These are phyloP conservation scores for Jacaranda copaia DNA, from an alignment of 257 asterid species.

Conservation along the genomic window DNA sequence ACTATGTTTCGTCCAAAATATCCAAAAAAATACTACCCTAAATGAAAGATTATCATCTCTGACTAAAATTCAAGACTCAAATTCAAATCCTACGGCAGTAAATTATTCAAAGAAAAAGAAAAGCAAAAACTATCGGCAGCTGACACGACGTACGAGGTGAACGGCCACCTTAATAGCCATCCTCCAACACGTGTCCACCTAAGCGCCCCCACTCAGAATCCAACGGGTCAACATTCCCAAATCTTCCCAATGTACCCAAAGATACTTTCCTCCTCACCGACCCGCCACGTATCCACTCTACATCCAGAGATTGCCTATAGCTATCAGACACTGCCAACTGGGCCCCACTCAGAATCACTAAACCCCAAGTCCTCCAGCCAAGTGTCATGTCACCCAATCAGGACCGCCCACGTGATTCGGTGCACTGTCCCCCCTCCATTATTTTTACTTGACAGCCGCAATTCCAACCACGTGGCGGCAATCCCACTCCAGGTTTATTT, in stretches of 20 bases:
- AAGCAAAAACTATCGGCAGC: constrained; percentile 18
- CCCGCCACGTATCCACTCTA: constrained; percentile 49
- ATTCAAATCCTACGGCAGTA: no score
- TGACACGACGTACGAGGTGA: constrained; percentile 43
- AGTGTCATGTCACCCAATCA: constrained; percentile 30
- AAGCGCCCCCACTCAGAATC: neutral
- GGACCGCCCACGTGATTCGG: constrained; percentile 44
- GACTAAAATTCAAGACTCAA: no score
- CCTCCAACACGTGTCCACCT: constrained; percentile 41
- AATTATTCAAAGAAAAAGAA: neutral
- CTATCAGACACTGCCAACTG: neutral
- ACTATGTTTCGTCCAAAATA: no score
- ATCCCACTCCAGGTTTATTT: constrained; percentile 6
- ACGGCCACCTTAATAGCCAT: constrained; percentile 7
- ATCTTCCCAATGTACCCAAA: constrained; percentile 28
- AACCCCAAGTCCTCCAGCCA: constrained; percentile 23
- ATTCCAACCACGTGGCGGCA: constrained; percentile 36
- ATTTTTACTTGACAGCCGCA: constrained; percentile 46
- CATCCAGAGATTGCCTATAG: neutral
- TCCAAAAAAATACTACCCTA: no score
- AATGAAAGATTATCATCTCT: no score
- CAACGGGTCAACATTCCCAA: constrained; percentile 44
- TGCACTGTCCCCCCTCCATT: constrained; percentile 25
- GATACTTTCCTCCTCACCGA: constrained; percentile 21
- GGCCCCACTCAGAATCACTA: constrained; percentile 25